A percentile compares a stretch with the other conserved stretches of the same genome.
phyloP scores from a whole-genome alignment of 805 yeast genomes.

The Pichia membranifaciens region DNA sequence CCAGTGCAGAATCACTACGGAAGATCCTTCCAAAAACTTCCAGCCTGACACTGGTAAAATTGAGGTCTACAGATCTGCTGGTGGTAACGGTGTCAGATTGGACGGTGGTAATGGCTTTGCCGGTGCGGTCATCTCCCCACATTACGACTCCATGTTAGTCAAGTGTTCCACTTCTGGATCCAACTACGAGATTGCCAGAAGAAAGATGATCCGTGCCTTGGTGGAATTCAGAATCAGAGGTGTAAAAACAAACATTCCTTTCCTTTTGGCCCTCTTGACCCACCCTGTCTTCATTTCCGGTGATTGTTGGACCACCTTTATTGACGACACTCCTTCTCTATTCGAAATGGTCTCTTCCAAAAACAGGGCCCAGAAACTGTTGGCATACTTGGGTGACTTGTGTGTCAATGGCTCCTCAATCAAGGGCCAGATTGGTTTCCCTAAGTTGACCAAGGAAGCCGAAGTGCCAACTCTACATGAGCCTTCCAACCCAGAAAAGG shows the following conservation, averaged over 20 bases:
- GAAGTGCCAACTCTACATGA: constrained; percentile 68
- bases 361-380: constrained; percentile 92
- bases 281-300: constrained; percentile 82
- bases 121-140: constrained; percentile 94
- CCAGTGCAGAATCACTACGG: constrained; percentile 98
- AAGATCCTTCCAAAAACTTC: constrained; percentile 93
- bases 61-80: constrained; percentile 96
- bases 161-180: constrained; percentile 97
- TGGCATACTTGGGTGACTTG: constrained; percentile 86
- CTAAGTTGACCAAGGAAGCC: constrained; percentile 74
- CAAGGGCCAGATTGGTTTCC: constrained; percentile 91
- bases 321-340: constrained; percentile 94
- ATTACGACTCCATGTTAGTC: constrained; percentile 96
- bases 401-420: constrained; percentile 95
- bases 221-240: constrained; percentile 98
- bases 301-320: constrained; percentile 96
- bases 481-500: constrained; percentile 44
- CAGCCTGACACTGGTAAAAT: constrained; percentile 98
- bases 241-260: constrained; percentile 97
- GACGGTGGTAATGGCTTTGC: constrained; percentile 99
- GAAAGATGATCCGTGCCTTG: constrained; percentile 95
- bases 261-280: constrained; percentile 84
- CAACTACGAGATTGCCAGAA: constrained; percentile 91
- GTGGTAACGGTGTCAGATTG: constrained; percentile 98
- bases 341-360: constrained; percentile 93